These are phyloP conservation scores for Vanderwaltozyma yarrowii DNA, from an alignment of 805 yeast genomes.

Conservation along the genomic window DNA sequence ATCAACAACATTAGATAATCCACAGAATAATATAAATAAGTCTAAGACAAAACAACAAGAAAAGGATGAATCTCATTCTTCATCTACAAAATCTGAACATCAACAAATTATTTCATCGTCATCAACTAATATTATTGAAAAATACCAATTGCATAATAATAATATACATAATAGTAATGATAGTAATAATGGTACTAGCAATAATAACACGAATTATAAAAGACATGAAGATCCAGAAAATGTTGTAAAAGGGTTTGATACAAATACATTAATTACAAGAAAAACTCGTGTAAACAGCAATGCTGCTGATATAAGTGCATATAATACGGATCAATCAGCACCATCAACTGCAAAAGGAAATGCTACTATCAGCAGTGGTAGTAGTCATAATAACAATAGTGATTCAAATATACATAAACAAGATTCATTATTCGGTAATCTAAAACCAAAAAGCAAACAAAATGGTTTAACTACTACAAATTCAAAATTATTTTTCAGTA, in stretches of 20 bases:
- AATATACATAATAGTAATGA: too few species aligned
- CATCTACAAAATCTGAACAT: too few species aligned
- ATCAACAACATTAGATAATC: too few species aligned
- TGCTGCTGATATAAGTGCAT: neutral
- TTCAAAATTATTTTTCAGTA: conserved; percentile 22
- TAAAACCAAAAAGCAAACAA: too few species aligned
- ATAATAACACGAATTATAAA: neutral
- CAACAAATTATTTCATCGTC: too few species aligned
- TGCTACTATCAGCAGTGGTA: neutral
- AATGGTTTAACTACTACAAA: neutral
- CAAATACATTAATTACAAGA: conserved; percentile 13
- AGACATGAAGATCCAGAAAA: conserved; percentile 3
- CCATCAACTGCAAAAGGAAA: neutral
- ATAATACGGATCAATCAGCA: neutral
- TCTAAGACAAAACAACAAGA: too few species aligned
- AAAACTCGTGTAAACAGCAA: conserved; percentile 1
- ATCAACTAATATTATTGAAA: too few species aligned
- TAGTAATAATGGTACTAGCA: too few species aligned
- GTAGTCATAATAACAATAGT: neutral
- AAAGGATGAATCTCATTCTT: too few species aligned
- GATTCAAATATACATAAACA: neutral
- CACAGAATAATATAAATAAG: too few species aligned
- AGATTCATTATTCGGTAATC: conserved; percentile 8
- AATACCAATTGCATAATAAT: neutral
- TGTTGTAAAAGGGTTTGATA: conserved; percentile 20